Base-by-base conservation (phyloP, 2,329 filamentous ascomycete species). In the Fusarium neocosmosporiellum region DNA sequence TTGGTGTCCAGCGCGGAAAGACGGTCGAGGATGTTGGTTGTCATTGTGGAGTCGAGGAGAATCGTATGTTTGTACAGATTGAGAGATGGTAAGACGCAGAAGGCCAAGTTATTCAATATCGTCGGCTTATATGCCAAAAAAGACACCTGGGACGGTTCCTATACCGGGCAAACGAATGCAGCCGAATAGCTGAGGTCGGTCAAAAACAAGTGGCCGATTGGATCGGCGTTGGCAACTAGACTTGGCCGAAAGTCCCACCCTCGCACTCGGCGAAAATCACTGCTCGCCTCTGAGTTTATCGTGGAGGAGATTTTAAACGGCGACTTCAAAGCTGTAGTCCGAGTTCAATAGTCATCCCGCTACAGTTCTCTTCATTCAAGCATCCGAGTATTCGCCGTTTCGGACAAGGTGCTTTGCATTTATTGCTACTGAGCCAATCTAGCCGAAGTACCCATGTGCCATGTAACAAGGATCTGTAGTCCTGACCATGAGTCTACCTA, bases 1-100 rank as follows among this genome's bases (percentile, higher is more conserved):
- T 72, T 74, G 33, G 72, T 68, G 54, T 74, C 72, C 1, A 74
- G 65, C 16, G 57, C 63, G 2, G 50, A 68, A 41, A 74, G 70
- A 18, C 70, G 72, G 4, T 63, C 53, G 9, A 72, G 53, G 27
- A 59, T 58, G 29, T 7, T 31, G 10, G 29, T 14, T 55, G 50
- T 13, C 50, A 55, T 55, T 62, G 14, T 50, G 39, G n/a, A n/a
- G n/a, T 14, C n/a, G 39, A 41, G 39, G 11, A 22, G 39, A 41
- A 41, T 41, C 11, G 39, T 13, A 41, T 14, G 39, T 13, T 37
- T 14, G 24, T 50, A 29, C 0, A n/a, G 27, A 50, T 29, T 50
- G n/a, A 18, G 27, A 27, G 5, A 50, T 50, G 7, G 22, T 41
- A 22, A 22, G 39, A 22, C 39, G 14, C 14, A 8, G 3, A 41